Evolutionary conservation across 1,284 basidiomycete genomes (phyloP).

Genomic region (Moesziomyces globuligerus): DNA sequence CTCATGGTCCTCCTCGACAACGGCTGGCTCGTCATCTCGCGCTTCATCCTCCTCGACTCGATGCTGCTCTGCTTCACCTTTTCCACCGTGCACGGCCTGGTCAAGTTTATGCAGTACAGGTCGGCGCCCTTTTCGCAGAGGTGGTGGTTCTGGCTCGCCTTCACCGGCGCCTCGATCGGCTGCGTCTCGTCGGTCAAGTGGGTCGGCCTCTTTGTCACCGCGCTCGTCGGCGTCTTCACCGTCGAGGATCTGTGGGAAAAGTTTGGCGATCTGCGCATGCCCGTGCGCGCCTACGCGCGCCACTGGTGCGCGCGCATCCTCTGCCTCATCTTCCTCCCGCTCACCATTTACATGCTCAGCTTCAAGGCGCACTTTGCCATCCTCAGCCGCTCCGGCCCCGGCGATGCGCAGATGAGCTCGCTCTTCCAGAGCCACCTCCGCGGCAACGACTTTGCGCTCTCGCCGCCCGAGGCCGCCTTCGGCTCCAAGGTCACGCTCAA

Average conservation of each 20-base stretch:
- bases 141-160: conserved; percentile 94
- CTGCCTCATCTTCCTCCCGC: conserved; percentile 88
- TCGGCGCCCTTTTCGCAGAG: conserved; percentile 86
- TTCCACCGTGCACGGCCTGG: conserved; percentile 91
- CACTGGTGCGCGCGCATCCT: conserved; percentile 90
- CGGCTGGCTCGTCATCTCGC: conserved; percentile 93
- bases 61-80: conserved; percentile 99
- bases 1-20: conserved; percentile 91
- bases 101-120: conserved; percentile 94
- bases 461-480: conserved; percentile 77
- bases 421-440: conserved; percentile 96
- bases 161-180: conserved; percentile 92
- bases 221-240: conserved; percentile 93
- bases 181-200: conserved; percentile 97
- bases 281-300: conserved; percentile 81
- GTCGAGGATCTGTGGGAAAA: conserved; percentile 98
- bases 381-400: conserved; percentile 91
- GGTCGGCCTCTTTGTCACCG: conserved; percentile 94
- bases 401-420: conserved; percentile 97
- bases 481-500: conserved; percentile 94
- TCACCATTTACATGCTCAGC: conserved; percentile 88
- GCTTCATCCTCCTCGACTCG: conserved; percentile 96
- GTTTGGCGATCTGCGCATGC: conserved; percentile 93
- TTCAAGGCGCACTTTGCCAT: conserved; percentile 98
- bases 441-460: conserved; percentile 87